Conservation (phyloP, 2,329 filamentous ascomycete genomes). For the Diaporthe vaccinii region DNA sequence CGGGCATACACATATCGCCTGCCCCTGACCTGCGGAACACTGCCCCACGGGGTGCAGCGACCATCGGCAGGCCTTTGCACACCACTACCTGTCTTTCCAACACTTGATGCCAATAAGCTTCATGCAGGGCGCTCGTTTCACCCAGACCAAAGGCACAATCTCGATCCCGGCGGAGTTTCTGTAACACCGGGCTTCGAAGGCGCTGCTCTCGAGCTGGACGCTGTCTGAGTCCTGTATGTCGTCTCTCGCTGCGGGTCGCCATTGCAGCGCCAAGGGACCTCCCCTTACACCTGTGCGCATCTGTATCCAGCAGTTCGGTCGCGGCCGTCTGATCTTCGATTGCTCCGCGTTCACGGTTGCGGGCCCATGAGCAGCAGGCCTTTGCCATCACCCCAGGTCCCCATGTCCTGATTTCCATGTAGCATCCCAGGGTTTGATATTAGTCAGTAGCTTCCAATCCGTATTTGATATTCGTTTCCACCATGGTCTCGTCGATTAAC, state of each 20-base stretch:
- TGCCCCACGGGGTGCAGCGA: not conserved
- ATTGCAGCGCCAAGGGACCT: slow-evolving; percentile 21
- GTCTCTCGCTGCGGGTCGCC: slow-evolving; percentile 25
- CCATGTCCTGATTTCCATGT: not conserved
- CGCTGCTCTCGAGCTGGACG: slow-evolving; percentile 3
- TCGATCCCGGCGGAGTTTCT: slow-evolving; percentile 30
- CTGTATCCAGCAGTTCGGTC: slow-evolving; percentile 32
- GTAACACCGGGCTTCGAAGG: slow-evolving; percentile 15
- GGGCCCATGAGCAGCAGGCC: not conserved
- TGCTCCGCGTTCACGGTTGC: not conserved
- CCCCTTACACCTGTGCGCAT: slow-evolving; percentile 24
- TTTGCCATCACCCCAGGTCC: not conserved
- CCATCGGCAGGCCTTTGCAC: not conserved
- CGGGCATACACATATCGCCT: slow-evolving; percentile 31
- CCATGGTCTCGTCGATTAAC: not conserved
- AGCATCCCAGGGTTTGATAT: not conserved
- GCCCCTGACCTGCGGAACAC: not conserved
- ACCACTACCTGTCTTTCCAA: not conserved
- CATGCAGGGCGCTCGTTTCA: slow-evolving; percentile 2
- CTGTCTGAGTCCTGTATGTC: slow-evolving; percentile 31
- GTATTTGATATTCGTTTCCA: not conserved
- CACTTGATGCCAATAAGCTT: not conserved
- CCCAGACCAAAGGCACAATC: slow-evolving; percentile 11
- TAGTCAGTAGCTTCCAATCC: not conserved
- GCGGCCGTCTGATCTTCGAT: slow-evolving; percentile 13